phyloP scores from a whole-genome alignment of 2,329 filamentous ascomycete species.

The Cercospora sp. region DNA sequence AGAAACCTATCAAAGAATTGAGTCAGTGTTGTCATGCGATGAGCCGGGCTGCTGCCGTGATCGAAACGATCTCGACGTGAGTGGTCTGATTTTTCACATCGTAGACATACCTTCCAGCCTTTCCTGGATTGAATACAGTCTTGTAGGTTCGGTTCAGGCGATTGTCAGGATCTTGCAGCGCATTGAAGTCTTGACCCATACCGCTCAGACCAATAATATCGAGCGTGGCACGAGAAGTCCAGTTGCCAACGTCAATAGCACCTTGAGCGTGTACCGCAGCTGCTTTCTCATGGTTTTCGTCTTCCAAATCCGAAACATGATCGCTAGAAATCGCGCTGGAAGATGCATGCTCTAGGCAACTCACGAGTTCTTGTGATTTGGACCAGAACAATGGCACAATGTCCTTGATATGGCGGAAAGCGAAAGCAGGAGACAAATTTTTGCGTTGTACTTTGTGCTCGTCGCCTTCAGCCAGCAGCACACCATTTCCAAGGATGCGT shows the following conservation, averaged over 20 bases:
- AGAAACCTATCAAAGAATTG: conserved; percentile 48
- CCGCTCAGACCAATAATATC: conserved; percentile 61
- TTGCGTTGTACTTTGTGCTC: conserved; percentile 70
- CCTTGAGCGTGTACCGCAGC: conserved; percentile 34
- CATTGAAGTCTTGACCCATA: conserved; percentile 58
- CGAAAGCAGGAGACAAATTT: conserved; percentile 51
- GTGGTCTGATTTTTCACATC: neutral
- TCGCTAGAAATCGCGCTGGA: conserved; percentile 20
- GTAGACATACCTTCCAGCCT: conserved; percentile 41
- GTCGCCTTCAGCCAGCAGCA: conserved; percentile 84
- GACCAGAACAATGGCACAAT: conserved; percentile 51
- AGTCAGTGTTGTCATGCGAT: neutral
- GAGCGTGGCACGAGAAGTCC: conserved; percentile 54
- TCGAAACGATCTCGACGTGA: neutral
- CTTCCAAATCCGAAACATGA: conserved; percentile 20
- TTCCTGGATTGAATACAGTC: conserved; percentile 51
- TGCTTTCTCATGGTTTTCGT: conserved; percentile 30
- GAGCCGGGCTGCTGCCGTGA: neutral
- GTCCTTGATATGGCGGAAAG: conserved; percentile 53
- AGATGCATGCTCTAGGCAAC: conserved; percentile 39
- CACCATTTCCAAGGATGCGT: conserved; percentile 66
- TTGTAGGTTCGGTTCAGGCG: conserved; percentile 55
- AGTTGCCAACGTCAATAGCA: conserved; percentile 48
- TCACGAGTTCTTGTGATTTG: conserved; percentile 48
- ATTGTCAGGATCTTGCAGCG: conserved; percentile 53